Percentiles rank a stretch among this genome's conserved stretches.
These are phyloP conservation scores for Musa itinerans DNA, from an alignment of 176 grass and related monocot genomes.

Conservation along the genomic window DNA sequence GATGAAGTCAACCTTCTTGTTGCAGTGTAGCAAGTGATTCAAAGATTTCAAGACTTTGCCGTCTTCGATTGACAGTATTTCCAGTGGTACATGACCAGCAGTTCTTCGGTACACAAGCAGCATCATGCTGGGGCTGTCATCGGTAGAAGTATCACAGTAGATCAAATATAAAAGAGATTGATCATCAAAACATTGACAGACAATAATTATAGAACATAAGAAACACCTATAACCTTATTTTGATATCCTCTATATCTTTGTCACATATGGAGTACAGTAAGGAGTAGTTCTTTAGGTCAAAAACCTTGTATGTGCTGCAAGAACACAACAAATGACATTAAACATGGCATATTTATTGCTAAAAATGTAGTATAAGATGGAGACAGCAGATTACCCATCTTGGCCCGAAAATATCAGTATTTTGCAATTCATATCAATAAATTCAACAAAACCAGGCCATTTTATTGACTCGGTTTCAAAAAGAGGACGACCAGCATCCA, in stretches of 20 bases:
- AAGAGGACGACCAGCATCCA: slow-evolving; percentile 55
- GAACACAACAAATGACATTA: slow-evolving; percentile 19
- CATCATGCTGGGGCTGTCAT: slow-evolving; percentile 64
- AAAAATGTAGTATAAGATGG: not conserved
- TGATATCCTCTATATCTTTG: slow-evolving; percentile 61
- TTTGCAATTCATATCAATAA: slow-evolving; percentile 82
- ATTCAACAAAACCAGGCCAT: slow-evolving; percentile 82
- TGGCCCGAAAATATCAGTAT: slow-evolving; percentile 56
- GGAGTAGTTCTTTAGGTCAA: slow-evolving; percentile 82
- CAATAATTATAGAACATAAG: not conserved
- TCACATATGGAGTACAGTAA: slow-evolving; percentile 62
- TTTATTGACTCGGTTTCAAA: slow-evolving; percentile 69
- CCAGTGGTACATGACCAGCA: slow-evolving; percentile 41
- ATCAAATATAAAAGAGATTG: slow-evolving; percentile 10
- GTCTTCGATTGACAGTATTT: slow-evolving; percentile 59
- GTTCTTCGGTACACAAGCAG: slow-evolving; percentile 48
- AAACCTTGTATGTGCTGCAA: slow-evolving; percentile 69
- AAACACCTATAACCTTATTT: slow-evolving; percentile 50
- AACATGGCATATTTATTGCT: not conserved
- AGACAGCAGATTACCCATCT: slow-evolving; percentile 35
- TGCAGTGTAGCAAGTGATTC: slow-evolving; percentile 49
- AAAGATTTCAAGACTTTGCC: slow-evolving; percentile 55
- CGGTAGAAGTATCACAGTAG: not conserved
- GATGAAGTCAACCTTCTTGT: slow-evolving; percentile 66
- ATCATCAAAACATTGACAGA: not conserved